phyloP scores from a whole-genome alignment of 176 grass and related monocot genomes.

The Leersia perrieri region DNA sequence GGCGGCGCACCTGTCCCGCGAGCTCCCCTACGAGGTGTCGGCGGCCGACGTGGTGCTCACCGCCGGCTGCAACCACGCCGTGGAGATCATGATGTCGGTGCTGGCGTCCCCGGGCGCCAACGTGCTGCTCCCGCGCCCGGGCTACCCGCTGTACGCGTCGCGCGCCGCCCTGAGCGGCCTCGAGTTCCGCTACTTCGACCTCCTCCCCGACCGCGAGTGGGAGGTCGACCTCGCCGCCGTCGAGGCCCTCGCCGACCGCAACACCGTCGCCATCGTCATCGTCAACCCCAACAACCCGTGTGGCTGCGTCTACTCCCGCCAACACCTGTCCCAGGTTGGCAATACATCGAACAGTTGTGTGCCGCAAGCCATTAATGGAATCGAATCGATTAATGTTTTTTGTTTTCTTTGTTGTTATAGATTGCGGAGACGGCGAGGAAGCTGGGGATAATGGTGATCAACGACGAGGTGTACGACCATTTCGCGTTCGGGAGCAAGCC shows the following conservation, averaged over 20 bases:
- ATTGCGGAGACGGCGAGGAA: slow-evolving; percentile 62
- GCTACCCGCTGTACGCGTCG: slow-evolving; percentile 36
- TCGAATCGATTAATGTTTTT: background rate
- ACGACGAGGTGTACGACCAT: slow-evolving; percentile 74
- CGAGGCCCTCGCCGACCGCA: slow-evolving; percentile 49
- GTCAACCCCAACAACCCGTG: slow-evolving; percentile 57
- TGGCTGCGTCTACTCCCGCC: slow-evolving; percentile 44
- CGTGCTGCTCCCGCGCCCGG: slow-evolving; percentile 48
- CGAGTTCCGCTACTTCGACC: slow-evolving; percentile 40
- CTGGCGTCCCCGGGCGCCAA: slow-evolving; percentile 45
- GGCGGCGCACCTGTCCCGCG: slow-evolving; percentile 44
- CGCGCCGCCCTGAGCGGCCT: slow-evolving; percentile 26
- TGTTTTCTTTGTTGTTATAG: too few relatives aligned
- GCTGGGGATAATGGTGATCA: slow-evolving; percentile 65
- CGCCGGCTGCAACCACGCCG: slow-evolving; percentile 43
- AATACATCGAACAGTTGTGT: too few relatives aligned
- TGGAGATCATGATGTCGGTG: slow-evolving; percentile 45
- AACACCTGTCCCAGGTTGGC: slow-evolving; percentile 55
- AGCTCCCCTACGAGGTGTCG: slow-evolving; percentile 49
- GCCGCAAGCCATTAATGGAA: too few relatives aligned
- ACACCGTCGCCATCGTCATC: slow-evolving; percentile 50
- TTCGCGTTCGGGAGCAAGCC: slow-evolving; percentile 59
- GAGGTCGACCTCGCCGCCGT: slow-evolving; percentile 53
- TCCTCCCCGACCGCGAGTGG: slow-evolving; percentile 48
- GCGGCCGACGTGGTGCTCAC: slow-evolving; percentile 46